These are phyloP conservation scores for Dactylella cylindrospora DNA, from an alignment of 2,329 filamentous ascomycete species.

Conservation along the genomic window DNA sequence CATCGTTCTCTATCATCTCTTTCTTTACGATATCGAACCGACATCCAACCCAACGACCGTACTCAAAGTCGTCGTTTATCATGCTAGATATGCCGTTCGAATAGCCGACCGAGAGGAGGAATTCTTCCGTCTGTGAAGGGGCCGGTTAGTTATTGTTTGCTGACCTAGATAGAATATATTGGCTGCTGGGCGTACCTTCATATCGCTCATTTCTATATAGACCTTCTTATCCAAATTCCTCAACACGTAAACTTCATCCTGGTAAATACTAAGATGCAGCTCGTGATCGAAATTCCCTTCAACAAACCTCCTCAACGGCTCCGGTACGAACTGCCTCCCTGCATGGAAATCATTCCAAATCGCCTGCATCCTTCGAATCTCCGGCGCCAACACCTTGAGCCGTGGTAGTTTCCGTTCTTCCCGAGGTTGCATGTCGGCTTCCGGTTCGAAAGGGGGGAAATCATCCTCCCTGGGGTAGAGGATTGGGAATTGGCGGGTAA, in stretches of 20 bases:
- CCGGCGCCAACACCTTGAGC: background rate
- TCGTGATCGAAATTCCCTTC: slow-evolving; percentile 8
- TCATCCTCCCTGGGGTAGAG: slow-evolving; percentile 15
- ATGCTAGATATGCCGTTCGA: slow-evolving; percentile 16
- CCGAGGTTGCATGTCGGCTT: background rate
- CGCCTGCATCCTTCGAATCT: slow-evolving; percentile 23
- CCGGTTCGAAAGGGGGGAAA: slow-evolving; percentile 5
- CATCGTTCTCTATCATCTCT: too few relatives aligned
- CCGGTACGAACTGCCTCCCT: slow-evolving; percentile 10
- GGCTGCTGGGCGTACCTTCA: background rate
- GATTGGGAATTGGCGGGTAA: slow-evolving; percentile 6
- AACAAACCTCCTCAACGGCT: slow-evolving; percentile 18
- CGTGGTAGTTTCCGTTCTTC: slow-evolving; percentile 9
- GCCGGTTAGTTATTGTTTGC: slow-evolving; percentile 10
- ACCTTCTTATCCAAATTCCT: slow-evolving; percentile 31
- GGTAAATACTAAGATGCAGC: slow-evolving; percentile 14
- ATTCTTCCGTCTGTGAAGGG: too few relatives aligned
- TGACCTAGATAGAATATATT: background rate
- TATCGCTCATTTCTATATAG: slow-evolving; percentile 12
- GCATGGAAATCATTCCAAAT: slow-evolving; percentile 20
- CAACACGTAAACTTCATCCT: slow-evolving; percentile 23
- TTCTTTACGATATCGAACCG: slow-evolving; percentile 24
- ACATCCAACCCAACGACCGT: slow-evolving; percentile 27
- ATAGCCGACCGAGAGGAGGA: too few relatives aligned
- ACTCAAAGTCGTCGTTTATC: slow-evolving; percentile 18